These are phyloP conservation scores for Saxispiralis lemnorum DNA, from an alignment of 495 filamentous ascomycete genomes.

Conservation along the genomic window DNA sequence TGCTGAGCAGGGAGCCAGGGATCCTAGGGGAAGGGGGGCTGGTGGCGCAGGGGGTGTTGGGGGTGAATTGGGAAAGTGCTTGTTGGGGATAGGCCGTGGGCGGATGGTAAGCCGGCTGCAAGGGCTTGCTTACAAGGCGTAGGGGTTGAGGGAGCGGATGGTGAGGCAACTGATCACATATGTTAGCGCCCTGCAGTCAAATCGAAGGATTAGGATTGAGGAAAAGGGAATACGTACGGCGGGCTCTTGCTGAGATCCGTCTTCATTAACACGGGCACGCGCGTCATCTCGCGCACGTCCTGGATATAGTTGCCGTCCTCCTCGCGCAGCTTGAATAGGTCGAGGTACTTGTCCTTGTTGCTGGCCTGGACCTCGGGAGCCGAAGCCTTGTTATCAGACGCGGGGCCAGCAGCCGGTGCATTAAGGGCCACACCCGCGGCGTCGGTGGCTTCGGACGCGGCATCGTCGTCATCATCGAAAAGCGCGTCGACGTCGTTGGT, in stretches of 20 bases:
- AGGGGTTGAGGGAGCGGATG: slow-evolving; percentile 93
- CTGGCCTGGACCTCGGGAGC: slow-evolving; percentile 59
- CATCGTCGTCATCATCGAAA: slow-evolving; percentile 86
- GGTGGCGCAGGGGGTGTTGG: too few relatives aligned
- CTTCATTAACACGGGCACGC: slow-evolving; percentile 91
- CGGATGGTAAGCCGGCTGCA: neutral
- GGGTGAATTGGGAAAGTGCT: too few relatives aligned
- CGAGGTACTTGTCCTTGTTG: slow-evolving; percentile 92
- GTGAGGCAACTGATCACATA: slow-evolving; percentile 60
- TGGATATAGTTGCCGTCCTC: slow-evolving; percentile 93
- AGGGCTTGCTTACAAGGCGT: slow-evolving; percentile 52
- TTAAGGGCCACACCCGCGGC: slow-evolving; percentile 74
- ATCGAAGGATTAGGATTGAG: neutral
- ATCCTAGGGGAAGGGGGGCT: too few relatives aligned
- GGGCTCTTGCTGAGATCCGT: slow-evolving; percentile 97
- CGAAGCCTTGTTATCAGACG: slow-evolving; percentile 64
- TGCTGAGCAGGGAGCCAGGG: too few relatives aligned
- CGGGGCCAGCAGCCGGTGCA: slow-evolving; percentile 61
- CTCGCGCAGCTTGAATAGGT: slow-evolving; percentile 74
- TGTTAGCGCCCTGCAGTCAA: slow-evolving; percentile 5
- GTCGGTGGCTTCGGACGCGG: slow-evolving; percentile 57
- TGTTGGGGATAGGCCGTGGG: too few relatives aligned
- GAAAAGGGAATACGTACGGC: slow-evolving; percentile 54
- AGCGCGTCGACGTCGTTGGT: slow-evolving; percentile 80
- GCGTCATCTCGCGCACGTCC: slow-evolving; percentile 92